Evolutionary conservation across 139 green algal genomes (phyloP), one percentile per base, ranked within the genome.

Genomic region (Coccomyxa sp.): DNA sequence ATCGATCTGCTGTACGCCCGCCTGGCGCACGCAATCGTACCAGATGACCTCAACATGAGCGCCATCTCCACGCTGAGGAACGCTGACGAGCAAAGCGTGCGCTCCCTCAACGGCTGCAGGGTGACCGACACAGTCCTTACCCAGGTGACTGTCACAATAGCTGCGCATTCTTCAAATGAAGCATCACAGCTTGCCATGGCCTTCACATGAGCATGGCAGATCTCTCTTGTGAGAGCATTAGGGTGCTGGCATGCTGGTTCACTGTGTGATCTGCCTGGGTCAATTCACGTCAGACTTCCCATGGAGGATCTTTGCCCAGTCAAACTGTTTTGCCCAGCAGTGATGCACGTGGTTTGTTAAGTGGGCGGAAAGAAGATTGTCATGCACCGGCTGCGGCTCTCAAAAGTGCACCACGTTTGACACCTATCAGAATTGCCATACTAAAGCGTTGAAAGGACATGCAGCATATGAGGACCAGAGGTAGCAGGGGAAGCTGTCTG

Each of bases 1-100:
- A 93, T 99, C 39, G 96, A 99, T 82, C 81, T 99, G 82, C 86
- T 98, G 80, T 99, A 97, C 69, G 94, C 92, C 0, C 82, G 81
- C 10, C 83, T 98, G 31, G 73, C 86, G 4, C 69, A 91, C 16
- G 74, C 83, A 18, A 73, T 90, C 7, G 83, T 98, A 6, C 86
- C 88, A 6, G 87, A 94, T 33, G 76, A 92, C 44, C 81, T 97
- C 33, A 91, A 97, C 83, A 79, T 97, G 14, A 78, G 72, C 36
- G 81, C 86, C 70, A 90, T 89, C 74, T 76, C 83, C 14, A 92
- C 95, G 10, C 91, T 99, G 58, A 87, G 94, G 55, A 91, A 91
- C 78, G 88, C 91, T 50, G 95, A 99, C 82, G 94, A 98, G 74
- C 70, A 87, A 70, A 95, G 77, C 34, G 92, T 98, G 54, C 88